Base-by-base conservation (phyloP, 140 eudicot genomes). In the Senecio squalidus region DNA sequence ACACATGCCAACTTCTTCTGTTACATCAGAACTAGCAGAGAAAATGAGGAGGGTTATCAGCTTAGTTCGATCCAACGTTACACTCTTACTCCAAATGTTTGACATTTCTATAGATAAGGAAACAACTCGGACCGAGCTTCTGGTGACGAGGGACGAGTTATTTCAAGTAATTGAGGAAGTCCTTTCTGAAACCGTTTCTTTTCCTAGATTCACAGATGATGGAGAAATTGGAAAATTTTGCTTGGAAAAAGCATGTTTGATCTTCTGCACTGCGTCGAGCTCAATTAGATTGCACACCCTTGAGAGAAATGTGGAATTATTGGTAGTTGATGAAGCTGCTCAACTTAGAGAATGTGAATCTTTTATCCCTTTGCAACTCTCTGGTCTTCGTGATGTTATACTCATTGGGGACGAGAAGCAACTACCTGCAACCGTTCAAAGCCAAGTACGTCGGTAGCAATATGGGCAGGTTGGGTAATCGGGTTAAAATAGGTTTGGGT, bases 261-360 rank as follows among this genome's bases (percentile, higher is more conserved):
- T 85, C 20, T 84, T 85, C 36, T 85, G 97, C 74, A 89, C 95
- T 4, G 93, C 81, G 24, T 74, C 92, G 1, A 65, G 84, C 73
- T 74, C 97, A 14, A 26, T 27, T 30, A 82, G 73, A 60, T 30
- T 88, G 60, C 75, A 66, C 22, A 23, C 18, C 5, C 43, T 66
- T 28, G 55, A 55, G 22, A 74, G 48, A 67, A 65, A 20, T 38
- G 13, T 85, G n/a, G 75, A 84, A 29, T 6, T 84, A 58, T 58
- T 82, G 58, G 72, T 89, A 3, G 70, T 84, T 33, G 95, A 84
- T 70, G 97, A 89, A 79, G 97, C 97, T 52, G 88, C 88, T 36
- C 95, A 83, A 60, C 76, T 83, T 9, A 87, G 73, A 69, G 94
- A 87, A 69, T 83, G 96, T 64, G 96, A 87, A 68, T 84, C 95